Base-by-base conservation (phyloP, 2,329 filamentous ascomycete genomes). In the Coniochaeta pulveracea region DNA sequence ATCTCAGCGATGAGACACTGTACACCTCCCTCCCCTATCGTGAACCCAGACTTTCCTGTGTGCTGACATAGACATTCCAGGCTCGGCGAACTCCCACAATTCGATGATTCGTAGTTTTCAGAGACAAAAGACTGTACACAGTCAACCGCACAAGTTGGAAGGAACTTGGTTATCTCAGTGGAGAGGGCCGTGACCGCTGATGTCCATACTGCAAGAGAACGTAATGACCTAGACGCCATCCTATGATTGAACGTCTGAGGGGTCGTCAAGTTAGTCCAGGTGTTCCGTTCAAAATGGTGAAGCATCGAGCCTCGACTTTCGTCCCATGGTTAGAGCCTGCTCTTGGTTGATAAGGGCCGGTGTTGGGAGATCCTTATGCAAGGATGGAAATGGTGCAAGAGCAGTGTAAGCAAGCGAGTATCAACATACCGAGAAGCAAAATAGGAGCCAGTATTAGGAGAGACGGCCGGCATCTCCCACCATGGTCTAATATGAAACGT, bases 11-110 rank as follows among this genome's bases (percentile, higher is more conserved):
- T 59, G 21, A 82, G 65, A 51, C 81, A 86, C 47, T 78, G 70
- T 40, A 84, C 55, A 4, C 74, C 77, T 9, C 68, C 80, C 55
- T 85, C 81, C n/a, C 78, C 80, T 30, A 85, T 47, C 2, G 81
- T 85, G 44, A 76, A 79, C 8, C 75, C 77, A 19, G 68, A 68
- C 10, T 52, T 55, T 7, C 77, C 77, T 21, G 61, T 60, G 37
- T 64, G 62, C 23, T 66, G 64, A 51, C 81, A 86, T 6, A 85
- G 61, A 43, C 77, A 84, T 45, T 64, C 56, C 43, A 84, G 50
- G 17, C 76, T 63, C 9, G 66, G 61, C 10, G 56, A 55, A 21
- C 54, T 47, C 19, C 61, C 60, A 46, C 76, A 80, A 30, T 51
- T 48, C 32, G 51, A 54, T 14, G 50, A 45, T 22, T 63, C 61